Evolutionary conservation across 169 alveolate genomes (phyloP).

Genomic region (Plasmodium knowlesi): DNA sequence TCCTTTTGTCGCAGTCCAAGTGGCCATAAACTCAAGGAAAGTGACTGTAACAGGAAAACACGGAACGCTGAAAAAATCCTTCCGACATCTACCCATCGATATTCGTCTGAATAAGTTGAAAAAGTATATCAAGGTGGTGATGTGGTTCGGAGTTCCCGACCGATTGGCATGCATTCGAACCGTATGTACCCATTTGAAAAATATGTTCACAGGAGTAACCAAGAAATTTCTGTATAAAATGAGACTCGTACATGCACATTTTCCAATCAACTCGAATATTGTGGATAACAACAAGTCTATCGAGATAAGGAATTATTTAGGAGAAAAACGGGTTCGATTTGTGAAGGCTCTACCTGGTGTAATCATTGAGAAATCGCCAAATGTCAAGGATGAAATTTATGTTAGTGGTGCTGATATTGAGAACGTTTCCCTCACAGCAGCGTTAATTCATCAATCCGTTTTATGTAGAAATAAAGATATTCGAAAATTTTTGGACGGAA

Average conservation of each 20-base stretch:
- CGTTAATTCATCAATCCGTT: slow-evolving; percentile 97
- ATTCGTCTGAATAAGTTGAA: slow-evolving; percentile 91
- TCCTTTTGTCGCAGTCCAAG: slow-evolving; percentile 84
- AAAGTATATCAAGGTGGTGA: slow-evolving; percentile 90
- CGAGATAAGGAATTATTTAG: slow-evolving; percentile 98
- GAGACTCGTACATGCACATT: slow-evolving; percentile 99
- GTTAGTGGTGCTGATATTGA: slow-evolving; percentile 98
- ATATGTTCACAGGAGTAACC: slow-evolving; percentile 99
- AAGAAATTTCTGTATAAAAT: slow-evolving; percentile 97
- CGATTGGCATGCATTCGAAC: slow-evolving; percentile 96
- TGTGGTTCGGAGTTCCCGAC: slow-evolving; percentile 96
- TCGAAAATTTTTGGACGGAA: slow-evolving; percentile 99
- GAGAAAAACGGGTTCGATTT: slow-evolving; percentile 97
- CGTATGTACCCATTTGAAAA: slow-evolving; percentile 95
- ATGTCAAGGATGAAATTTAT: slow-evolving; percentile 97
- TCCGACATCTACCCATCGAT: slow-evolving; percentile 97
- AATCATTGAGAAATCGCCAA: slow-evolving; percentile 91
- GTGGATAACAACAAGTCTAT: slow-evolving; percentile 94
- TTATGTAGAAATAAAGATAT: slow-evolving; percentile 98
- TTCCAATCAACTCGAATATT: slow-evolving; percentile 98
- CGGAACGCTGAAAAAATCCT: slow-evolving; percentile 95
- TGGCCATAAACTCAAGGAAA: slow-evolving; percentile 93
- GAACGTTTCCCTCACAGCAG: slow-evolving; percentile 97
- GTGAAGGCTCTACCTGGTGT: slow-evolving; percentile 96
- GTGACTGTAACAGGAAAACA: slow-evolving; percentile 98